phyloP scores from a whole-genome alignment of 179 eudicot species.

The Amaranthus tricolor region DNA sequence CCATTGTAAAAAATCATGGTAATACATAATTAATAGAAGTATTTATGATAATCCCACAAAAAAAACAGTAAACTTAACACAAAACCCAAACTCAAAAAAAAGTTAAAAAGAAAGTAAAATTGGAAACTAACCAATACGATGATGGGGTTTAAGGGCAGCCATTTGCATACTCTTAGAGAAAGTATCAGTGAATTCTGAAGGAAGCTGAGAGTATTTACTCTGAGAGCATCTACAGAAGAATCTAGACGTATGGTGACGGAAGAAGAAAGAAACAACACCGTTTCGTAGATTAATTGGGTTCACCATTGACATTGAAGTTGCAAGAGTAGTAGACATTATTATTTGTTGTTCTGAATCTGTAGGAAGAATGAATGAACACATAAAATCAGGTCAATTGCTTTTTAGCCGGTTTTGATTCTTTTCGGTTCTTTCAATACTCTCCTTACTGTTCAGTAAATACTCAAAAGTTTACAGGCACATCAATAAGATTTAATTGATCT shows the following conservation, averaged over 20 bases:
- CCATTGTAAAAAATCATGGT: too few relatives aligned
- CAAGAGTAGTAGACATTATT: not conserved
- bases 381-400: too few relatives aligned
- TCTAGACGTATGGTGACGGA: constrained; percentile 3
- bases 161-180: constrained; percentile 14
- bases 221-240: constrained; percentile 14
- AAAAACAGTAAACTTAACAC: not conserved
- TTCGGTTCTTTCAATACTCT: too few relatives aligned
- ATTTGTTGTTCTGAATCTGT: too few relatives aligned
- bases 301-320: constrained; percentile 3
- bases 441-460: too few relatives aligned
- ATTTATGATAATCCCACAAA: not conserved
- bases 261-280: constrained; percentile 14
- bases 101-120: not conserved
- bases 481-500: too few relatives aligned
- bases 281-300: not conserved
- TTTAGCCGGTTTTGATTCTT: too few relatives aligned
- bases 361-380: too few relatives aligned
- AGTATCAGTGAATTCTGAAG: not conserved
- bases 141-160: constrained; percentile 14
- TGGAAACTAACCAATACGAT: constrained; percentile 13
- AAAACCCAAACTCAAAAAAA: not conserved
- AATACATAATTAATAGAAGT: too few relatives aligned
- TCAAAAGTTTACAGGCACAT: too few relatives aligned
- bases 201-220: not conserved